Conservation (phyloP, 352 stramenopile genomes). For the Phytophthora niederhauseri region DNA sequence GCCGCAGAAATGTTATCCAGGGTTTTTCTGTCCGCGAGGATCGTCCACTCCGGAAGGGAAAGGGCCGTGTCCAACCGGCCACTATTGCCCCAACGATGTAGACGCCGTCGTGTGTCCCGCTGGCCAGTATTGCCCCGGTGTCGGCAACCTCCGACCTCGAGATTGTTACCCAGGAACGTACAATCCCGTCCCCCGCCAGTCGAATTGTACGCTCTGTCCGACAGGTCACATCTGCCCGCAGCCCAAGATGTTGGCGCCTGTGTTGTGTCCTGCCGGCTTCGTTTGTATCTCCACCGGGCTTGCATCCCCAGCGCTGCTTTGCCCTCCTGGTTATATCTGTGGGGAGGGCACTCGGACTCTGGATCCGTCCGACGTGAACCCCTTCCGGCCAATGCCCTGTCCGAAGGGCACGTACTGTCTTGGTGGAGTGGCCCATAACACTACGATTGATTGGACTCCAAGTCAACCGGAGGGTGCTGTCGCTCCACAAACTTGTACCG, state of each 20-base stretch:
- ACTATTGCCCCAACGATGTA: constrained; percentile 94
- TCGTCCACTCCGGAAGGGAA: constrained; percentile 92
- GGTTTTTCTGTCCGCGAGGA: constrained; percentile 96
- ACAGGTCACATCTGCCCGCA: constrained; percentile 95
- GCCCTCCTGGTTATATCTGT: constrained; percentile 96
- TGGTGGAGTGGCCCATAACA: constrained; percentile 93
- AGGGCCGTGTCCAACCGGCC: constrained; percentile 94
- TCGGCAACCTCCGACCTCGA: constrained; percentile 92
- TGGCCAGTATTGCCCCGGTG: constrained; percentile 95
- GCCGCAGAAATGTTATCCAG: constrained; percentile 95
- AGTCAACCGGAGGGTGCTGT: constrained; percentile 76
- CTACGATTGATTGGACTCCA: constrained; percentile 93
- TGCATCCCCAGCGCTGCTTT: constrained; percentile 91
- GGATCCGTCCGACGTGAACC: constrained; percentile 83
- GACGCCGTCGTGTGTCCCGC: constrained; percentile 92
- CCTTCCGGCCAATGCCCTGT: constrained; percentile 89
- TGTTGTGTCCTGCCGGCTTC: constrained; percentile 94
- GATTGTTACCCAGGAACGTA: constrained; percentile 96
- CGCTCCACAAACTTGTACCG: constrained; percentile 93
- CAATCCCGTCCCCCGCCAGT: constrained; percentile 80
- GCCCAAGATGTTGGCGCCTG: constrained; percentile 69
- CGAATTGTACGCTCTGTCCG: constrained; percentile 95
- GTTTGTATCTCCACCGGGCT: constrained; percentile 95
- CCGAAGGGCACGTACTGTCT: constrained; percentile 95
- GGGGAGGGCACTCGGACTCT: constrained; percentile 91